A percentile compares a stretch with the other conserved stretches of the same genome.
Conservation (phyloP, 192 early-diverging fungal species). For the Glomus cerebriforme region DNA sequence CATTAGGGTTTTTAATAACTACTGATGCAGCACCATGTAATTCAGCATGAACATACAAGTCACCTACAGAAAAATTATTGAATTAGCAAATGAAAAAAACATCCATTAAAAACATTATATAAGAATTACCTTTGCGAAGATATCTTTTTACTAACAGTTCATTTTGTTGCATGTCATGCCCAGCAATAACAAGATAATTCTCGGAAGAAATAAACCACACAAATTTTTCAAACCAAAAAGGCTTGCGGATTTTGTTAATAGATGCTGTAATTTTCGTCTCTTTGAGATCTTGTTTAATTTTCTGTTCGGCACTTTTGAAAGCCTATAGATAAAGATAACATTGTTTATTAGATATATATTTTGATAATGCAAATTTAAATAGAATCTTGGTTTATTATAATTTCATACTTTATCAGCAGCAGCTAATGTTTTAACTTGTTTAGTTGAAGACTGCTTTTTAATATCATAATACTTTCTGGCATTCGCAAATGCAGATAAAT, state of each 20-base stretch:
- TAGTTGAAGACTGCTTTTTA: conserved; percentile 80
- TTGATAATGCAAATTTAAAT: neutral
- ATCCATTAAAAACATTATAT: neutral
- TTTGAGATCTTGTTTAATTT: conserved; percentile 81
- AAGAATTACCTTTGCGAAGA: conserved; percentile 48
- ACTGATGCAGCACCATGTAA: conserved; percentile 90
- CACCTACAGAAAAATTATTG: conserved; percentile 57
- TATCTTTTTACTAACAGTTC: conserved; percentile 84
- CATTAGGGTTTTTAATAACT: conserved; percentile 80
- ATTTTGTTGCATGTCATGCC: conserved; percentile 91
- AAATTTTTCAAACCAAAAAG: conserved; percentile 99
- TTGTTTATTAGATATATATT: neutral
- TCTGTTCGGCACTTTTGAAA: conserved; percentile 86
- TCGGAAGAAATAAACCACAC: conserved; percentile 93
- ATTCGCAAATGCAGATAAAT: conserved; percentile 85
- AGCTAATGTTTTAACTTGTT: conserved; percentile 88
- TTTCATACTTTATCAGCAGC: conserved; percentile 69
- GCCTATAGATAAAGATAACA: conserved; percentile 48
- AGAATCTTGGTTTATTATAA: neutral
- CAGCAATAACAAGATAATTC: conserved; percentile 91
- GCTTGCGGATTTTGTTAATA: conserved; percentile 86
- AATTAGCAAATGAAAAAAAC: neutral
- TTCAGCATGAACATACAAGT: conserved; percentile 93
- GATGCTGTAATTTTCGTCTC: conserved; percentile 72
- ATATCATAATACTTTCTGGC: conserved; percentile 86